These are phyloP conservation scores for Pythium oligandrum DNA, from an alignment of 352 stramenopile species.

Conservation along the genomic window DNA sequence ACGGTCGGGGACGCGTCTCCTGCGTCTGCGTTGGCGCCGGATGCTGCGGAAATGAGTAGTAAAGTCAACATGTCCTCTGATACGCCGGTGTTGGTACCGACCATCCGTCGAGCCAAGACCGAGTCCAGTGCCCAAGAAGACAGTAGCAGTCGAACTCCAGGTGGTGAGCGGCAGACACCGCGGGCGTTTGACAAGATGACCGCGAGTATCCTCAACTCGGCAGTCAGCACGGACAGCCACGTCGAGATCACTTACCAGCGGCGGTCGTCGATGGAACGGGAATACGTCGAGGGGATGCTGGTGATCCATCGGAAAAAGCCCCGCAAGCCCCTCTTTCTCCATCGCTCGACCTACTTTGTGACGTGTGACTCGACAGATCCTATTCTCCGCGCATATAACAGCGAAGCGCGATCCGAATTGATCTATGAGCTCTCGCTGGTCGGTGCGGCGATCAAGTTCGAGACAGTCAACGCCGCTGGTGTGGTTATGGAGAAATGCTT, in stretches of 20 bases:
- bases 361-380: conserved; percentile 45
- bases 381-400: conserved; percentile 61
- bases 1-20: too few relatives aligned
- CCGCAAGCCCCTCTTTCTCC: conserved; percentile 44
- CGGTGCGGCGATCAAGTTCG: conserved; percentile 50
- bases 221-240: neutral
- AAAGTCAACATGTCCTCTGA: too few relatives aligned
- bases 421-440: conserved; percentile 63
- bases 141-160: too few relatives aligned
- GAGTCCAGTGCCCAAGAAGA: too few relatives aligned
- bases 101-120: too few relatives aligned
- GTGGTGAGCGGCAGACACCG: too few relatives aligned
- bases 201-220: too few relatives aligned
- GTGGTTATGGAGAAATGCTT: conserved; percentile 79
- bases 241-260: conserved; percentile 5
- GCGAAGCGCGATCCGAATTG: conserved; percentile 39
- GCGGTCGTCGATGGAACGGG: conserved; percentile 31
- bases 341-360: conserved; percentile 41
- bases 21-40: too few relatives aligned
- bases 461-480: conserved; percentile 53
- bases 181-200: too few relatives aligned
- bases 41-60: too few relatives aligned
- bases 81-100: too few relatives aligned
- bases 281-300: conserved; percentile 51
- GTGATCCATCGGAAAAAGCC: conserved; percentile 63